Percentiles rank a stretch among this genome's conserved stretches.
Evolutionary conservation across 148 eudicot genomes (phyloP).

Genomic region (Camellia lanceoleosa): DNA sequence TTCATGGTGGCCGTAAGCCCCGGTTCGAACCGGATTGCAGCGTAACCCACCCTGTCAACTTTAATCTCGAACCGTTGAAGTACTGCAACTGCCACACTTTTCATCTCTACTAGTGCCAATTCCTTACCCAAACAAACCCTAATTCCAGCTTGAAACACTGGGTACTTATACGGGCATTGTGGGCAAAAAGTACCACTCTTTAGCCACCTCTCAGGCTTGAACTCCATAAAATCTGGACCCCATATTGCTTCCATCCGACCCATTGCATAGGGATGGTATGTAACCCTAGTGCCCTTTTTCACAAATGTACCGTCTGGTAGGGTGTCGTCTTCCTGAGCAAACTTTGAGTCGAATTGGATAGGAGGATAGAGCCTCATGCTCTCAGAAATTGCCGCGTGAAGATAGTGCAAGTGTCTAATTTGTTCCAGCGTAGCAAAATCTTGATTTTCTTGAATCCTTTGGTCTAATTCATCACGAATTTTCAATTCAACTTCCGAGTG

Average conservation of each 20-base stretch:
- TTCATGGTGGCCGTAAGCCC: not conserved
- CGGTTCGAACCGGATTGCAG: not conserved
- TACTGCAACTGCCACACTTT: not conserved
- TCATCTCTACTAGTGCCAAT: conserved; percentile 16
- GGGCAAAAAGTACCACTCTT: conserved; percentile 33
- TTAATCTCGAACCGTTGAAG: not conserved
- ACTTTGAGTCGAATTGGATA: conserved; percentile 45
- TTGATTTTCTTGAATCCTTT: not conserved
- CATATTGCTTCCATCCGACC: conserved; percentile 47
- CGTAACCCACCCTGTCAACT: not conserved
- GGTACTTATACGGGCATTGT: conserved; percentile 29
- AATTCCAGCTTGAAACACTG: conserved; percentile 50
- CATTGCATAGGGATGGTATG: conserved; percentile 55
- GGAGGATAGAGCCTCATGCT: conserved; percentile 41
- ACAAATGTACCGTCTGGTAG: conserved; percentile 51
- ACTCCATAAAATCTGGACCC: conserved; percentile 40
- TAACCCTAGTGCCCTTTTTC: conserved; percentile 34
- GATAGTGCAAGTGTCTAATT: conserved; percentile 33
- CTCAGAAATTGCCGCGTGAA: conserved; percentile 39
- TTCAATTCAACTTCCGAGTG: conserved; percentile 6
- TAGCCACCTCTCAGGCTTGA: conserved; percentile 56
- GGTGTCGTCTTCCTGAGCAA: conserved; percentile 29
- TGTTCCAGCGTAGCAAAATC: conserved; percentile 20
- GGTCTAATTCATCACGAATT: conserved; percentile 4
- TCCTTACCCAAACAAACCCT: conserved; percentile 46